Conservation (phyloP, 139 green algal species). For the Nannochloris sp. region DNA sequence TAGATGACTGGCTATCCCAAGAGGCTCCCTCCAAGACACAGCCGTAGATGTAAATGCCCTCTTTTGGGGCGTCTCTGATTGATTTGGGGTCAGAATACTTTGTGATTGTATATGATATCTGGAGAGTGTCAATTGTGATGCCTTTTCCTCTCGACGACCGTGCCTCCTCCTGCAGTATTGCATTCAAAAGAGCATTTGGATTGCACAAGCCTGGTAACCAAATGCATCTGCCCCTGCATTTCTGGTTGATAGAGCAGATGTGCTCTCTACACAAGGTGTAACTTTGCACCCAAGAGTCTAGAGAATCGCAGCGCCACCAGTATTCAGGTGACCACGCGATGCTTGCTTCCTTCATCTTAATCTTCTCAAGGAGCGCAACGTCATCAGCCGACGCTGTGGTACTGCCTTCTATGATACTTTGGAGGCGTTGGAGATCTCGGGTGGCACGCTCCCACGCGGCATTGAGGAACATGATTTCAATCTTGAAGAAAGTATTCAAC, state of each 20-base stretch:
- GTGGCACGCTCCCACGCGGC: too few relatives aligned
- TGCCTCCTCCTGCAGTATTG: slow-evolving; percentile 87
- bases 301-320: too few relatives aligned
- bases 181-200: slow-evolving; percentile 83
- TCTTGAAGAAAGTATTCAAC: neutral
- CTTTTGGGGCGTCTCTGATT: slow-evolving; percentile 63
- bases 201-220: slow-evolving; percentile 97
- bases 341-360: too few relatives aligned
- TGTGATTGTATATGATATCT: slow-evolving; percentile 80
- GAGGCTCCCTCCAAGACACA: slow-evolving; percentile 87
- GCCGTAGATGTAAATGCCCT: slow-evolving; percentile 90
- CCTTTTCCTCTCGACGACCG: slow-evolving; percentile 86
- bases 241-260: neutral
- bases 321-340: too few relatives aligned
- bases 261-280: too few relatives aligned
- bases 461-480: neutral
- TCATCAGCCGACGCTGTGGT: too few relatives aligned
- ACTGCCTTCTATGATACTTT: too few relatives aligned
- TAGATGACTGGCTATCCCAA: slow-evolving; percentile 42
- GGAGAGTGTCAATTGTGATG: slow-evolving; percentile 83
- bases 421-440: too few relatives aligned
- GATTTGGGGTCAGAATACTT: slow-evolving; percentile 64
- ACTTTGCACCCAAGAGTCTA: too few relatives aligned
- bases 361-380: too few relatives aligned
- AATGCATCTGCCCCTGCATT: slow-evolving; percentile 75